Evolutionary conservation across 371 early-diverging fungal genomes (phyloP).

Genomic region (Smittium mucronatum): DNA sequence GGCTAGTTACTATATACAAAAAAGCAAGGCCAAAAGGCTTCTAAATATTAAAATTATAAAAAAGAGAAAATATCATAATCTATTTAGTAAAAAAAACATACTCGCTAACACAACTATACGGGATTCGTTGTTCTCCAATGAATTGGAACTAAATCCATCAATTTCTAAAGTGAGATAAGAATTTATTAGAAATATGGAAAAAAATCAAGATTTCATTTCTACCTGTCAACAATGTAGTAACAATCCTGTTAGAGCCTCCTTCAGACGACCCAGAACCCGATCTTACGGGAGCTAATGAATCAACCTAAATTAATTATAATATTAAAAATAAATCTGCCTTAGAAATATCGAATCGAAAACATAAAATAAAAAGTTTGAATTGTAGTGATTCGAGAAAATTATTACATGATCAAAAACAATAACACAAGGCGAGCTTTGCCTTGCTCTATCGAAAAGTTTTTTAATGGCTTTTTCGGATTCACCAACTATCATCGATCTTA

Average conservation of each 20-base stretch:
- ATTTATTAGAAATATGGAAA: not conserved
- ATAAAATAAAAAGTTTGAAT: no score
- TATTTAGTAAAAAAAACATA: not conserved
- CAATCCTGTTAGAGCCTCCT: constrained; percentile 64
- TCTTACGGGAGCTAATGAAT: constrained; percentile 52
- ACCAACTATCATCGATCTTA: constrained; percentile 68
- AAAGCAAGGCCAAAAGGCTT: not conserved
- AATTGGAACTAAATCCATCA: constrained; percentile 59
- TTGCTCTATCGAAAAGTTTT: constrained; percentile 56
- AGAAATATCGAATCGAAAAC: no score
- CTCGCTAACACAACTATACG: not conserved
- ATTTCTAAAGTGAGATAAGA: constrained; percentile 34
- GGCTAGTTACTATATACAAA: constrained; percentile 53
- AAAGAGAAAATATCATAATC: not conserved
- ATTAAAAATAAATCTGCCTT: no score
- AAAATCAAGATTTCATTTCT: constrained; percentile 11
- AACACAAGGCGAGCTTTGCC: constrained; percentile 68
- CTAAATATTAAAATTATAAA: not conserved
- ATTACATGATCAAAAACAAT: constrained; percentile 65
- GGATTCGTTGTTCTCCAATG: constrained; percentile 20
- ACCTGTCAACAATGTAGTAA: constrained; percentile 66
- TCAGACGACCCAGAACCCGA: constrained; percentile 55
- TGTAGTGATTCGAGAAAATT: not conserved
- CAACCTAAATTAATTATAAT: constrained; percentile 47
- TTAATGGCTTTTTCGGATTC: constrained; percentile 68